These are phyloP conservation scores for Sapria himalayana DNA, from an alignment of 345 rosid genomes.

Conservation along the genomic window DNA sequence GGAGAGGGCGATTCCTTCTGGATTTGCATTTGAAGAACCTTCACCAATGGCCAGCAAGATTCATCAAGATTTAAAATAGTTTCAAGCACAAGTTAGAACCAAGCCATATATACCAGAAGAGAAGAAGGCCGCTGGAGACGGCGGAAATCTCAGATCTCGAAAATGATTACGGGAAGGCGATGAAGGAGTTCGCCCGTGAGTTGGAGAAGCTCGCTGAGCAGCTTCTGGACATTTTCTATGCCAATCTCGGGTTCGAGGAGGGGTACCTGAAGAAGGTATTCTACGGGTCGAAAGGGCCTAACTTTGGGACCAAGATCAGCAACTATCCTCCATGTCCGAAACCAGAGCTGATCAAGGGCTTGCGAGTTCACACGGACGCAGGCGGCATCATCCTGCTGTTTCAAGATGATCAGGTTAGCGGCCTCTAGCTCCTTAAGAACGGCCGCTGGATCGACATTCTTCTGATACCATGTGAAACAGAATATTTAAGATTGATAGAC, in stretches of 20 bases:
- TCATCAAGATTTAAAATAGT: too few relatives aligned
- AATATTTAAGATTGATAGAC: too few relatives aligned
- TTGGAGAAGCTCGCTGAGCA: slow-evolving; percentile 49
- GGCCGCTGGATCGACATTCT: slow-evolving; percentile 70
- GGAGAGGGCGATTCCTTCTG: too few relatives aligned
- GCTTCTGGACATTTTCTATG: slow-evolving; percentile 37
- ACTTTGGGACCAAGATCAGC: slow-evolving; percentile 71
- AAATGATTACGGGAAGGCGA: slow-evolving; percentile 31
- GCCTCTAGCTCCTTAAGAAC: slow-evolving; percentile 86
- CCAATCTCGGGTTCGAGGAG: slow-evolving; percentile 61
- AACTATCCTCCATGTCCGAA: slow-evolving; percentile 89
- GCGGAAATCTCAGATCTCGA: too few relatives aligned
- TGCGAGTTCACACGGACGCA: slow-evolving; percentile 90
- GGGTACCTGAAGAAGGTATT: slow-evolving; percentile 59
- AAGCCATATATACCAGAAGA: too few relatives aligned
- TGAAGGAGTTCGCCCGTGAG: slow-evolving; percentile 36
- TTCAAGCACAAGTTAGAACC: too few relatives aligned
- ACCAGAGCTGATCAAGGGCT: slow-evolving; percentile 75
- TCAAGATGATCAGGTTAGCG: slow-evolving; percentile 82
- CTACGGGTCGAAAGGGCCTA: slow-evolving; percentile 53
- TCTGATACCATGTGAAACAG: too few relatives aligned
- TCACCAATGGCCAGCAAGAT: too few relatives aligned
- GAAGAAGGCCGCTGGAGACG: too few relatives aligned
- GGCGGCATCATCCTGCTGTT: slow-evolving; percentile 78
- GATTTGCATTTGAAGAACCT: too few relatives aligned